phyloP scores from a whole-genome alignment of 2,329 filamentous ascomycete genomes.

The Cladosporium sp. region DNA sequence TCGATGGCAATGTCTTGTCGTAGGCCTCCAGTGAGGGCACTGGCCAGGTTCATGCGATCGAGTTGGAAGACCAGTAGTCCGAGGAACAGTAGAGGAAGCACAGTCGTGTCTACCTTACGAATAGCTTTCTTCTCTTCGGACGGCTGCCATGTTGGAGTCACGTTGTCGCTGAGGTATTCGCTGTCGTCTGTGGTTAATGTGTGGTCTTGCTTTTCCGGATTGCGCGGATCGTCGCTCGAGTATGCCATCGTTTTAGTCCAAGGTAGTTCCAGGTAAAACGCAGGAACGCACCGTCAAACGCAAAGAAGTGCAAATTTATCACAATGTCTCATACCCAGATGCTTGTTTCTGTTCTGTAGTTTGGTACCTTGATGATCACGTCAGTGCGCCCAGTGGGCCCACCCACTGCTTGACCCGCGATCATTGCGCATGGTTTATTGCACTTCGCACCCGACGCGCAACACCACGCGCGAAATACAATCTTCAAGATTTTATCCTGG shows the following conservation, averaged over 20 bases:
- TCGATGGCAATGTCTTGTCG: constrained; percentile 46
- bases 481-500: not conserved
- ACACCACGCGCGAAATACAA: not conserved
- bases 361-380: constrained; percentile 6
- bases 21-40: constrained; percentile 54
- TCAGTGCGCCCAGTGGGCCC: not conserved
- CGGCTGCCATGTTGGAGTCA: not conserved
- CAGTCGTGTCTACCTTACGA: constrained; percentile 49
- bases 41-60: constrained; percentile 57
- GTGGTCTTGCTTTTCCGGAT: not conserved
- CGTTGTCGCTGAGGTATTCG: not conserved
- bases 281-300: not conserved
- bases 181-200: not conserved
- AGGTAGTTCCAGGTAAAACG: not conserved
- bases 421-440: not conserved
- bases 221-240: not conserved
- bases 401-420: too few relatives aligned
- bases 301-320: not conserved
- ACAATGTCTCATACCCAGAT: not conserved
- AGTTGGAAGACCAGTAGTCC: constrained; percentile 56
- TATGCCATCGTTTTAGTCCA: not conserved
- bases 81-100: constrained; percentile 53
- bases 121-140: not conserved
- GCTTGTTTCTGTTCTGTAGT: constrained; percentile 1
- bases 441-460: not conserved